Percentiles rank a stretch among this genome's conserved stretches.
Evolutionary conservation across 2,329 filamentous ascomycete genomes (phyloP).

Genomic region (Colletotrichum lindemuthianum): DNA sequence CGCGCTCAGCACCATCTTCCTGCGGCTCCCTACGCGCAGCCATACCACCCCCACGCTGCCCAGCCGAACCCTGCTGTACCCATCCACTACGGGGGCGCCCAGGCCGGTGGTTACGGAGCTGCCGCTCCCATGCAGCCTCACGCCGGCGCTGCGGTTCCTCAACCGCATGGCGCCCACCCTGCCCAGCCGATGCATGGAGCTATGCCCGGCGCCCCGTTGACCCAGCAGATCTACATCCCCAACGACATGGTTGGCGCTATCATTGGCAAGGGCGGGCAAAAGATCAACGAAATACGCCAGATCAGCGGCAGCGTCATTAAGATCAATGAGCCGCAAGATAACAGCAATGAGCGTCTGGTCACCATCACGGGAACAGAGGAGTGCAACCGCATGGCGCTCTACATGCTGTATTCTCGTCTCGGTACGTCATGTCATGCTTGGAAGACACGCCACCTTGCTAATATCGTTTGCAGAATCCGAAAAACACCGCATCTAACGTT

Average conservation of each 20-base stretch:
- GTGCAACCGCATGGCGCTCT: slow-evolving; percentile 99
- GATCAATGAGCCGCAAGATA: slow-evolving; percentile 99
- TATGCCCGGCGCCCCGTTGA: slow-evolving; percentile 83
- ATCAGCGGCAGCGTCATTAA: slow-evolving; percentile 98
- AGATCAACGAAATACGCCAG: slow-evolving; percentile 99
- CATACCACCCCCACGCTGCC: slow-evolving; percentile 74
- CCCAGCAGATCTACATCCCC: slow-evolving; percentile 98
- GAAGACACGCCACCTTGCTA: slow-evolving; percentile 37
- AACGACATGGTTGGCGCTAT: slow-evolving; percentile 99
- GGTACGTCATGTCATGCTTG: slow-evolving; percentile 62
- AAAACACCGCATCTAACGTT: slow-evolving; percentile 54
- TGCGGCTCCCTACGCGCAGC: slow-evolving; percentile 79
- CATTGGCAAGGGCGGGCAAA: slow-evolving; percentile 97
- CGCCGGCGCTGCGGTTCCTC: slow-evolving; percentile 66
- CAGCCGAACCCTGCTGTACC: slow-evolving; percentile 71
- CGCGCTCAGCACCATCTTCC: slow-evolving; percentile 72
- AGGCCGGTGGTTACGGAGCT: slow-evolving; percentile 79
- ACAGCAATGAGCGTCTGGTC: slow-evolving; percentile 96
- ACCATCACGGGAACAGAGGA: slow-evolving; percentile 98
- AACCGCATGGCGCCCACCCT: slow-evolving; percentile 62
- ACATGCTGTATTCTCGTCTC: slow-evolving; percentile 98
- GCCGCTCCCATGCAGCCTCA: slow-evolving; percentile 83
- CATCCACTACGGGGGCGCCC: slow-evolving; percentile 77
- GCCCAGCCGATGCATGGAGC: slow-evolving; percentile 77
- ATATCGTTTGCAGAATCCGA: slow-evolving; percentile 52